phyloP scores from a whole-genome alignment of 768 basidiomycete species.

The Botryobasidium botryosum region DNA sequence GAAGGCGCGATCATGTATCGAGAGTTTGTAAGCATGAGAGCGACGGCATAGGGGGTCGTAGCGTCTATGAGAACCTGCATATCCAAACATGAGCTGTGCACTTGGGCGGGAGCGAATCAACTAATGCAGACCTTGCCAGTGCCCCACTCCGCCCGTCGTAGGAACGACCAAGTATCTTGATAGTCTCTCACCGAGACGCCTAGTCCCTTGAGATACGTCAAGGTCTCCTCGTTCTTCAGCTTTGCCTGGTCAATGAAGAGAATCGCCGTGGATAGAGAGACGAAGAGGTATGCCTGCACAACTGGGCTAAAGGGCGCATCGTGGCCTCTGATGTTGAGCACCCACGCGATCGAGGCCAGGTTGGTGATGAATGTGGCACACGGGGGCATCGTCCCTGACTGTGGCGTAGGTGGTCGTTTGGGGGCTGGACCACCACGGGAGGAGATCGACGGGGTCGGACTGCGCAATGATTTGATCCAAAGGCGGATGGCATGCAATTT shows the following conservation, averaged over 20 bases:
- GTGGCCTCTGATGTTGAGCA: constrained; percentile 74
- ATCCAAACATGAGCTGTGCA: too few species aligned
- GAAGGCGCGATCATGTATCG: constrained; percentile 61
- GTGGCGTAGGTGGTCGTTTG: too few species aligned
- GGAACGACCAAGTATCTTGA: constrained; percentile 61
- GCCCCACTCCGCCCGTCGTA: constrained; percentile 42
- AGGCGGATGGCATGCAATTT: constrained; percentile 57
- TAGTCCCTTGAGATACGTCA: constrained; percentile 38
- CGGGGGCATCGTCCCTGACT: too few species aligned
- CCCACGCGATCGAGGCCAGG: constrained; percentile 63
- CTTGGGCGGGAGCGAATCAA: background rate
- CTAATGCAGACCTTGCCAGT: constrained; percentile 43
- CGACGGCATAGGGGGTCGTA: constrained; percentile 67
- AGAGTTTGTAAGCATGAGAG: constrained; percentile 67
- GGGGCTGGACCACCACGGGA: background rate
- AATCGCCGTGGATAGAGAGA: constrained; percentile 38
- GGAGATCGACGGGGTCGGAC: constrained; percentile 3
- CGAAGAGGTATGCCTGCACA: constrained; percentile 73
- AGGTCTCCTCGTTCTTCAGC: constrained; percentile 34
- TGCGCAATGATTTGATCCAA: constrained; percentile 42
- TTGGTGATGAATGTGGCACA: constrained; percentile 40
- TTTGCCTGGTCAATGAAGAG: constrained; percentile 65
- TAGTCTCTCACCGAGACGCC: constrained; percentile 48
- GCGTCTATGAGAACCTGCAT: constrained; percentile 51
- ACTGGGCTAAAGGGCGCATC: constrained; percentile 89